phyloP scores from a whole-genome alignment of 2,329 filamentous ascomycete genomes.

The Byssoonygena ceratinophila region DNA sequence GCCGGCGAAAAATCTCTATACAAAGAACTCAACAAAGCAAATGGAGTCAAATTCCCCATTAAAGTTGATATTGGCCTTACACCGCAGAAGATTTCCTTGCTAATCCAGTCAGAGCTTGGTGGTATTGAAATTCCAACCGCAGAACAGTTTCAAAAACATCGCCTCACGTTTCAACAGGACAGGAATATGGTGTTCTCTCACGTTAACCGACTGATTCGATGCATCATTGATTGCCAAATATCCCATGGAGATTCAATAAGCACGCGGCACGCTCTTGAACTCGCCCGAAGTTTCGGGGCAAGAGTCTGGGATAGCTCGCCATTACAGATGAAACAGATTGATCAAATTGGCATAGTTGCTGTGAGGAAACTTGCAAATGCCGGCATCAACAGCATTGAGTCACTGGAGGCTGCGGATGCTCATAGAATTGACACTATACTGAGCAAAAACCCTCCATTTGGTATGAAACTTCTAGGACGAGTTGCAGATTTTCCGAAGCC shows the following conservation, averaged over 20 bases:
- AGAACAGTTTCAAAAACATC: slow-evolving; percentile 47
- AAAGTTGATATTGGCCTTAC: slow-evolving; percentile 55
- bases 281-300: slow-evolving; percentile 65
- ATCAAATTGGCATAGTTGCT: slow-evolving; percentile 63
- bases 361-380: slow-evolving; percentile 61
- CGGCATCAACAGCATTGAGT: slow-evolving; percentile 60
- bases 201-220: slow-evolving; percentile 59
- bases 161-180: slow-evolving; percentile 49
- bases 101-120: slow-evolving; percentile 67
- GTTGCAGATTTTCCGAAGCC: slow-evolving; percentile 63
- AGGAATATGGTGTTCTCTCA: slow-evolving; percentile 56
- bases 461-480: slow-evolving; percentile 54
- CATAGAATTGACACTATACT: slow-evolving; percentile 66
- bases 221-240: slow-evolving; percentile 64
- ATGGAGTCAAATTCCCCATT: slow-evolving; percentile 59
- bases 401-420: slow-evolving; percentile 56
- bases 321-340: slow-evolving; percentile 71
- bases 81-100: slow-evolving; percentile 64
- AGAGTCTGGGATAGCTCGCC: slow-evolving; percentile 72
- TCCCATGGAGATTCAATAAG: slow-evolving; percentile 54
- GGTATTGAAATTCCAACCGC: slow-evolving; percentile 52
- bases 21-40: slow-evolving; percentile 60
- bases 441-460: slow-evolving; percentile 73
- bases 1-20: slow-evolving; percentile 58
- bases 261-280: slow-evolving; percentile 59